These are phyloP conservation scores for Stevia rebaudiana DNA, from an alignment of 140 eudicot genomes.

Conservation along the genomic window DNA sequence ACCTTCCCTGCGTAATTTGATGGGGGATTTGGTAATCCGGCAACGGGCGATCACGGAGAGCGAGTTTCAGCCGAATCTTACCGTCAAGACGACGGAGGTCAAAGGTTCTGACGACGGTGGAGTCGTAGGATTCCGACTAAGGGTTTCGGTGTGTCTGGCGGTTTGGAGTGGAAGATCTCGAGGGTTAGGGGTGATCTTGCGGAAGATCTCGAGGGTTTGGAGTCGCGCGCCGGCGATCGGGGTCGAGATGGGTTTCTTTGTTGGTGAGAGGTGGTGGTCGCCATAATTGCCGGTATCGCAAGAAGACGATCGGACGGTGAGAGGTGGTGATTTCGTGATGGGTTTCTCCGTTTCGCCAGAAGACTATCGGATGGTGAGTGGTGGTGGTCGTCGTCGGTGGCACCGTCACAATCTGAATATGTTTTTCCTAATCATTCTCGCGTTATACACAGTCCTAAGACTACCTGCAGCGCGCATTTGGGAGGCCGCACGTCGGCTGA, in stretches of 20 bases:
- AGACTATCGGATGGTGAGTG: too few species aligned
- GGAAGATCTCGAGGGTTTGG: conserved; percentile 41
- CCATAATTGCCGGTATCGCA: conserved; percentile 30
- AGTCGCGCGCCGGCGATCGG: conserved; percentile 67
- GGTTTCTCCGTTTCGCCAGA: too few species aligned
- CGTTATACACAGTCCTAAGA: too few species aligned
- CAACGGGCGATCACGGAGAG: conserved; percentile 44
- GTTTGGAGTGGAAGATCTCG: conserved; percentile 71
- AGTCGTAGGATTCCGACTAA: conserved; percentile 54
- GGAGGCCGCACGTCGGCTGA: too few species aligned
- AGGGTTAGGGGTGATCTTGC: conserved; percentile 54
- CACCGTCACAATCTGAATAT: too few species aligned
- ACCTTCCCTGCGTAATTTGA: conserved; percentile 62
- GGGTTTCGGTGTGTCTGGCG: conserved; percentile 70
- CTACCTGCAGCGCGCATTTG: too few species aligned
- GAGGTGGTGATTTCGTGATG: too few species aligned
- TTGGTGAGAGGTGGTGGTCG: conserved; percentile 47
- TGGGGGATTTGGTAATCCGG: conserved; percentile 62
- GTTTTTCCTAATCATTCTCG: too few species aligned
- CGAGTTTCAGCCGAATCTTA: conserved; percentile 61
- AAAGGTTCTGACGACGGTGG: conserved; percentile 30
- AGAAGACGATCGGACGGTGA: too few species aligned
- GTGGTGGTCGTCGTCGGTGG: too few species aligned
- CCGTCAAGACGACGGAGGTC: conserved; percentile 69
- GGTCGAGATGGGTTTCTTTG: conserved; percentile 52